These are phyloP conservation scores for Leccinum uliginosum DNA, from an alignment of 768 basidiomycete genomes.

Conservation along the genomic window DNA sequence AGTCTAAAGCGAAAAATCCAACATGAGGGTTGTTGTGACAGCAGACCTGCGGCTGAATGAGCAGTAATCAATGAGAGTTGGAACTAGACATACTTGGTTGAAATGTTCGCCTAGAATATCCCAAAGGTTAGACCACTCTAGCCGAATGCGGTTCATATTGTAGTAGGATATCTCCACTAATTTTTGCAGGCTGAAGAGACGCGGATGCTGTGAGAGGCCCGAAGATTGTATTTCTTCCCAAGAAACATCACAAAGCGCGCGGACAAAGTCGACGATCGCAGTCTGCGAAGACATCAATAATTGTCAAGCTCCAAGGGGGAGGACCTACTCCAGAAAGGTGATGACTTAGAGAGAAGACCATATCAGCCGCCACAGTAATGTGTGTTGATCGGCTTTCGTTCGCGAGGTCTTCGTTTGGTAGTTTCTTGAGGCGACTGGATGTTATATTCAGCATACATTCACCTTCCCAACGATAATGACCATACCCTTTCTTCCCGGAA, in stretches of 20 bases:
- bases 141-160: slow-evolving; percentile 96
- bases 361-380: slow-evolving; percentile 97
- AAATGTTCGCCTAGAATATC: slow-evolving; percentile 97
- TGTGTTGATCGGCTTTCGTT: slow-evolving; percentile 97
- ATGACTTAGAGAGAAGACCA: slow-evolving; percentile 97
- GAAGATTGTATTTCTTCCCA: slow-evolving; percentile 99
- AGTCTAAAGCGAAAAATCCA: slow-evolving; percentile 94
- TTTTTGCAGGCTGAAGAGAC: slow-evolving; percentile 96
- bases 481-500: slow-evolving; percentile 74
- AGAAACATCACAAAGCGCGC: slow-evolving; percentile 92
- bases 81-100: slow-evolving; percentile 66
- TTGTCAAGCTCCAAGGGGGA: background rate
- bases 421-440: slow-evolving; percentile 45
- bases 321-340: slow-evolving; percentile 87
- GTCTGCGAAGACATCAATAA: slow-evolving; percentile 45
- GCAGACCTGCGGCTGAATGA: slow-evolving; percentile 64
- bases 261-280: slow-evolving; percentile 97
- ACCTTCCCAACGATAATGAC: slow-evolving; percentile 1
- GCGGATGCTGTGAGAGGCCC: slow-evolving; percentile 87
- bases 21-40: slow-evolving; percentile 98
- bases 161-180: slow-evolving; percentile 99
- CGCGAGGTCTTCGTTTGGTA: slow-evolving; percentile 88
- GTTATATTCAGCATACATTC: slow-evolving; percentile 6
- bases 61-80: background rate
- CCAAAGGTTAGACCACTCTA: slow-evolving; percentile 99